These are phyloP conservation scores for Dryadomyces sulphureus DNA, from an alignment of 2,329 filamentous ascomycete genomes.

Conservation along the genomic window DNA sequence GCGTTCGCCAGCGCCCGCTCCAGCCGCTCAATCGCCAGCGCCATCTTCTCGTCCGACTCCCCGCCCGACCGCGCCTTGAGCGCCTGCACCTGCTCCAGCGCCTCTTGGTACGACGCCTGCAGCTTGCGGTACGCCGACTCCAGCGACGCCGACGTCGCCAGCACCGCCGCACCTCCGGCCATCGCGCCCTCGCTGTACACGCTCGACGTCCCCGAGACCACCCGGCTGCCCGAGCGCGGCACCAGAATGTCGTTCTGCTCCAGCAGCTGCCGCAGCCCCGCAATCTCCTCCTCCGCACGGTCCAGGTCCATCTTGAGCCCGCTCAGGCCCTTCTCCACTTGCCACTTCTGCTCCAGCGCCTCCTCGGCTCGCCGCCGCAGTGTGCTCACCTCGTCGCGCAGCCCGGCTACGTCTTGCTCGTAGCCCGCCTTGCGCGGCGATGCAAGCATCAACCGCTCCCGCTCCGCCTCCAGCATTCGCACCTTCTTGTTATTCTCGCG, in stretches of 20 bases:
- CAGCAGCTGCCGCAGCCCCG: conserved; percentile 63
- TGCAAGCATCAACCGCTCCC: conserved; percentile 53
- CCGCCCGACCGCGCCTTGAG: conserved; percentile 30
- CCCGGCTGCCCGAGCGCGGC: conserved; percentile 35
- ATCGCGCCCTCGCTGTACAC: conserved; percentile 16
- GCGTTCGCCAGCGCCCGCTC: conserved; percentile 55
- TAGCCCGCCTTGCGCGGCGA: conserved; percentile 67
- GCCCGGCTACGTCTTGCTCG: conserved; percentile 62
- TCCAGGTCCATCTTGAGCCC: conserved; percentile 80
- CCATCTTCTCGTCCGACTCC: conserved; percentile 40
- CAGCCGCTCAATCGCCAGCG: conserved; percentile 47
- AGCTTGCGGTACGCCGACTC: conserved; percentile 62
- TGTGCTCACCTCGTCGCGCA: conserved; percentile 73
- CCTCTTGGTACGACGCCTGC: conserved; percentile 53
- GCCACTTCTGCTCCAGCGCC: conserved; percentile 84
- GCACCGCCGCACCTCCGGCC: conserved; percentile 18
- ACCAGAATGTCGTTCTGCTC: conserved; percentile 71
- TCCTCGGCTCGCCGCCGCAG: conserved; percentile 82
- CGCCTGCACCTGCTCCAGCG: conserved; percentile 49
- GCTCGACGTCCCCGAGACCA: conserved; percentile 15
- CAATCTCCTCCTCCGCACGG: conserved; percentile 83
- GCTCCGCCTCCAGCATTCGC: conserved; percentile 59
- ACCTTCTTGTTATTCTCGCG: conserved; percentile 74
- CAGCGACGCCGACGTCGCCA: conserved; percentile 55
- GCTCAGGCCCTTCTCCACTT: conserved; percentile 19